A percentile compares a stretch with the other conserved stretches of the same genome.
These are phyloP conservation scores for Calocera cornea DNA, from an alignment of 768 basidiomycete species.

Conservation along the genomic window DNA sequence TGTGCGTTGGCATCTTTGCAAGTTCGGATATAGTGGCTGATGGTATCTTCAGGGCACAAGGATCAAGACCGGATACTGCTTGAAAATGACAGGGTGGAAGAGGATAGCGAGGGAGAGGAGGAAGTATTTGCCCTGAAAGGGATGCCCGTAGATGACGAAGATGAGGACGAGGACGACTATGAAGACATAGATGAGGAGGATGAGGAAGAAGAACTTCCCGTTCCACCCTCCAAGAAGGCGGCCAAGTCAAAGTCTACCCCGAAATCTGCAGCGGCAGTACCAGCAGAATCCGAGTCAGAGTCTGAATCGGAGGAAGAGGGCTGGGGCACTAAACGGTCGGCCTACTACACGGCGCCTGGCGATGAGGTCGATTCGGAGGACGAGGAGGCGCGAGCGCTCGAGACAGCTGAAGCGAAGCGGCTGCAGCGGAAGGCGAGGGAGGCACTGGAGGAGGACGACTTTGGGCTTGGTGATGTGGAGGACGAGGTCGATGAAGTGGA, in stretches of 20 bases:
- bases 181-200: slow-evolving; percentile 36
- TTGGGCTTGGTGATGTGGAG: slow-evolving; percentile 53
- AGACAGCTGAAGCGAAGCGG: slow-evolving; percentile 73
- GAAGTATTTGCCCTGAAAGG: slow-evolving; percentile 69
- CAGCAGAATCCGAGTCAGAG: slow-evolving; percentile 20
- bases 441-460: slow-evolving; percentile 62
- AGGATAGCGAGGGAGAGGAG: slow-evolving; percentile 46
- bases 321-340: slow-evolving; percentile 69
- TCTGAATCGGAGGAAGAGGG: slow-evolving; percentile 33
- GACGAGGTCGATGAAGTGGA: slow-evolving; percentile 15
- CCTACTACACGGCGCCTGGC: slow-evolving; percentile 80
- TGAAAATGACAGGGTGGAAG: slow-evolving; percentile 37
- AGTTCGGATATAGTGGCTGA: neutral
- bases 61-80: slow-evolving; percentile 66
- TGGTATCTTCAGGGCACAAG: slow-evolving; percentile 42
- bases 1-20: slow-evolving; percentile 34
- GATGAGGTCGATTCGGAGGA: slow-evolving; percentile 55
- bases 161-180: slow-evolving; percentile 20
- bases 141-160: slow-evolving; percentile 22
- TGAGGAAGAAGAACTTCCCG: slow-evolving; percentile 21
- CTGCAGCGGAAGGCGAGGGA: slow-evolving; percentile 65
- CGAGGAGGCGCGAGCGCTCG: slow-evolving; percentile 76
- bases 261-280: slow-evolving; percentile 15
- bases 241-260: slow-evolving; percentile 21
- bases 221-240: slow-evolving; percentile 19